These are phyloP conservation scores for Globisporangium takayamanum DNA, from an alignment of 352 stramenopile genomes.

Conservation along the genomic window DNA sequence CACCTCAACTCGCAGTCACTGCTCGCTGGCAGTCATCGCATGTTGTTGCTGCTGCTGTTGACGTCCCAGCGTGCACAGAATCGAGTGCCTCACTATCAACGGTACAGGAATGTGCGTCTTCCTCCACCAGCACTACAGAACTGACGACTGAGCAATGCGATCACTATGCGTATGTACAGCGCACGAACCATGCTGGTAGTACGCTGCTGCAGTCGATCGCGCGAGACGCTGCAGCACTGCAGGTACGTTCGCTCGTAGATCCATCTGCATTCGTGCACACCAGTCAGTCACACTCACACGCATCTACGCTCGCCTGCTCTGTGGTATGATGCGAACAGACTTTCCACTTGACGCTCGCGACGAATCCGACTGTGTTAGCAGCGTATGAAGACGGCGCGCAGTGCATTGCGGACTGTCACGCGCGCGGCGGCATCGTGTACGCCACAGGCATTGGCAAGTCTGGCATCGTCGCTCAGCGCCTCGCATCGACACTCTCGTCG, in stretches of 20 bases:
- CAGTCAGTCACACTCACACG: not conserved
- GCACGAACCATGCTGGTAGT: not conserved
- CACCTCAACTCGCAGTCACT: too few species aligned
- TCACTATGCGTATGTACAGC: not conserved
- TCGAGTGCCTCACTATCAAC: too few species aligned
- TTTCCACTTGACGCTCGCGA: slow-evolving; percentile 27
- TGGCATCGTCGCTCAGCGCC: slow-evolving; percentile 55
- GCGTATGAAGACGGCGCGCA: slow-evolving; percentile 27
- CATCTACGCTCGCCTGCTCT: not conserved
- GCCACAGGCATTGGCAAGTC: slow-evolving; percentile 81
- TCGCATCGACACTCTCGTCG: slow-evolving; percentile 66
- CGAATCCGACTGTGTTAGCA: slow-evolving; percentile 17
- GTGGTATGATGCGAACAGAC: slow-evolving; percentile 18
- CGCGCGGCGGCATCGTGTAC: slow-evolving; percentile 42
- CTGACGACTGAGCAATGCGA: not conserved
- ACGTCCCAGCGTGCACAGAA: too few species aligned
- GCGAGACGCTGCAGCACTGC: slow-evolving; percentile 11
- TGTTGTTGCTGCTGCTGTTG: too few species aligned
- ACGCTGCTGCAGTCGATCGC: slow-evolving; percentile 15
- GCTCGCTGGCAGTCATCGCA: too few species aligned
- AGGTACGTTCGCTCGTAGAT: not conserved
- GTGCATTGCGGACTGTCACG: slow-evolving; percentile 36
- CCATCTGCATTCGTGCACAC: not conserved
- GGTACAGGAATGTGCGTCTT: too few species aligned
- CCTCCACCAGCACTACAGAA: too few species aligned